Evolutionary conservation across 768 basidiomycete species (phyloP).

Genomic region (Heimioporus sp.): DNA sequence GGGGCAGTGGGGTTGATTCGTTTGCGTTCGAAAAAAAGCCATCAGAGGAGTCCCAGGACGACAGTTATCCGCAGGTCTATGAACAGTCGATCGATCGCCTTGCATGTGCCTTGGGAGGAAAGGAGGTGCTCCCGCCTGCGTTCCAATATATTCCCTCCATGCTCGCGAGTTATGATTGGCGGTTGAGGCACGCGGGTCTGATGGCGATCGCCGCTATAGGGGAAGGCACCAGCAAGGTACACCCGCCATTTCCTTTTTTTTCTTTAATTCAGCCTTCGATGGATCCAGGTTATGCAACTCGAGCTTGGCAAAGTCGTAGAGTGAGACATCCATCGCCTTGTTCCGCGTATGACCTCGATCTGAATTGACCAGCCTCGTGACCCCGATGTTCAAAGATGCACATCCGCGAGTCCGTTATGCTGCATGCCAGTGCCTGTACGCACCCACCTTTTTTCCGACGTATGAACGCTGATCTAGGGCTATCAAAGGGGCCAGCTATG

Average conservation of each 20-base stretch:
- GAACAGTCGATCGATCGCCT: constrained; percentile 83
- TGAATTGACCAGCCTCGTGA: constrained; percentile 53
- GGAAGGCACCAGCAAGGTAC: constrained; percentile 76
- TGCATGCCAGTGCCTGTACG: constrained; percentile 84
- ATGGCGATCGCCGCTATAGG: constrained; percentile 86
- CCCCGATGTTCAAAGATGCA: constrained; percentile 72
- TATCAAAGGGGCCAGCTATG: constrained; percentile 75
- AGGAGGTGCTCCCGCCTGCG: constrained; percentile 71
- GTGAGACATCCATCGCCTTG: constrained; percentile 41
- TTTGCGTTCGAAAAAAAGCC: constrained; percentile 40
- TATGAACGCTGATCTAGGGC: not conserved
- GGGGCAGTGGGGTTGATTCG: not conserved
- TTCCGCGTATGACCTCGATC: not conserved
- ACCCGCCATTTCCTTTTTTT: not conserved
- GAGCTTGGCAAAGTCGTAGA: constrained; percentile 80
- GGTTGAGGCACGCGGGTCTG: constrained; percentile 78
- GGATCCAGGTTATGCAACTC: constrained; percentile 65
- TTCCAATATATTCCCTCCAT: constrained; percentile 84
- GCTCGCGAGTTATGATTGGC: constrained; percentile 82
- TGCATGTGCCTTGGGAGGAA: constrained; percentile 77
- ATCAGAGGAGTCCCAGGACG: constrained; percentile 57
- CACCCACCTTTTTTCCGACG: constrained; percentile 7
- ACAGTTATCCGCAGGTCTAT: constrained; percentile 69
- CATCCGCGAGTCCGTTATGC: constrained; percentile 75
- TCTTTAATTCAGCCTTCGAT: not conserved